Evolutionary conservation across 306 rosid species (phyloP).

Genomic region (Neltuma alba): DNA sequence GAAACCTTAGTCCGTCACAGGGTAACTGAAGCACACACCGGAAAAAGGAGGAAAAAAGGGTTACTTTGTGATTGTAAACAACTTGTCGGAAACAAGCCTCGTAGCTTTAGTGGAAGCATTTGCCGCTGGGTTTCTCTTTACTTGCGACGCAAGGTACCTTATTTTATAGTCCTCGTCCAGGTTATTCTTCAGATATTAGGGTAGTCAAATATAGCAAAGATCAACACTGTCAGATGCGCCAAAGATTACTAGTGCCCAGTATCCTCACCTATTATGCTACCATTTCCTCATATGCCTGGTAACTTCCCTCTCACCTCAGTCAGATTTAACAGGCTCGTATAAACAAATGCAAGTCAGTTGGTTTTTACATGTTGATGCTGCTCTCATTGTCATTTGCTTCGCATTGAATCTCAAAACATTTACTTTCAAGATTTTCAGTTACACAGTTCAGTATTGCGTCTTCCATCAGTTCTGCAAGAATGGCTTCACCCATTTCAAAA

Average conservation of each 20-base stretch:
- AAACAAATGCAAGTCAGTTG: conserved; percentile 29
- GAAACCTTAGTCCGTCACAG: conserved; percentile 1
- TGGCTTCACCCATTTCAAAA: conserved; percentile 67
- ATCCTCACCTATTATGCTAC: conserved; percentile 5
- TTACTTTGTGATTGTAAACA: conserved; percentile 34
- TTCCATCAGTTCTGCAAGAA: conserved; percentile 73
- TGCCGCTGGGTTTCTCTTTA: conserved; percentile 36
- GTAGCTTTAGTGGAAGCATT: conserved; percentile 41
- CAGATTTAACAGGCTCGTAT: conserved; percentile 24
- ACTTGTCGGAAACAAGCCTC: conserved; percentile 29
- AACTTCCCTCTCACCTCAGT: conserved; percentile 2
- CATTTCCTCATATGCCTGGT: conserved; percentile 7
- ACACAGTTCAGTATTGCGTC: conserved; percentile 60
- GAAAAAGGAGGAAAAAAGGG: neutral
- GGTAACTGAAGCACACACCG: conserved; percentile 26
- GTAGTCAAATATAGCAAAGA: conserved; percentile 42
- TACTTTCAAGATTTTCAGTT: conserved; percentile 38
- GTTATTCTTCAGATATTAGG: conserved; percentile 30
- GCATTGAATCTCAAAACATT: conserved; percentile 22
- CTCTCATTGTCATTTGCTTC: conserved; percentile 43
- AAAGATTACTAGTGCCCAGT: conserved; percentile 25
- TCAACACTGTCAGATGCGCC: conserved; percentile 34
- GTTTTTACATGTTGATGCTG: conserved; percentile 40
- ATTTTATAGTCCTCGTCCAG: conserved; percentile 31
- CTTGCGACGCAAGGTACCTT: conserved; percentile 31